Percentiles rank a stretch among this genome's conserved stretches.
Evolutionary conservation across 768 basidiomycete genomes (phyloP).

Genomic region (Nidula microcarpa): DNA sequence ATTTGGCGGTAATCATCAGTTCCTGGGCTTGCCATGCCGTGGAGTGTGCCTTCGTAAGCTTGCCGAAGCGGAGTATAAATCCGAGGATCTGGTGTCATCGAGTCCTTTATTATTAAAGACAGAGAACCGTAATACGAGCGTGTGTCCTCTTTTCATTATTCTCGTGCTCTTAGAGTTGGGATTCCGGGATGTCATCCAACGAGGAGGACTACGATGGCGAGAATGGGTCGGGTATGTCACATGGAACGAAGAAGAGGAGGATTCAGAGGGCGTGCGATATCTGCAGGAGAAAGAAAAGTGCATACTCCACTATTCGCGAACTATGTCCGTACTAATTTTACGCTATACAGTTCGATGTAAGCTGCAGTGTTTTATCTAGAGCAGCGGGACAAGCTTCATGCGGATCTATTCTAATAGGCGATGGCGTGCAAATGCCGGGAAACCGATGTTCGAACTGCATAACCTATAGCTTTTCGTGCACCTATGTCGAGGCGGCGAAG

Average conservation of each 20-base stretch:
- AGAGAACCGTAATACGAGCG: too few species aligned
- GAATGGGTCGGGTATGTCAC: slow-evolving; percentile 14
- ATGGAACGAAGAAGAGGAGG: slow-evolving; percentile 60
- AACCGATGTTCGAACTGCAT: slow-evolving; percentile 69
- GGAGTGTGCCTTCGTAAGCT: too few species aligned
- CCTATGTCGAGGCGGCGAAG: slow-evolving; percentile 68
- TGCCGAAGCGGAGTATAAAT: too few species aligned
- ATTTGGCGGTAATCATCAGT: too few species aligned
- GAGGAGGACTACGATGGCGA: slow-evolving; percentile 56
- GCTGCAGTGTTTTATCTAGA: slow-evolving; percentile 8
- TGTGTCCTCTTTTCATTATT: too few species aligned
- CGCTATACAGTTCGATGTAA: slow-evolving; percentile 57
- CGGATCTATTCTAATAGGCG: slow-evolving; percentile 33
- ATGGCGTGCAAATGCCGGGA: slow-evolving; percentile 68
- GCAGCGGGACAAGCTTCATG: too few species aligned
- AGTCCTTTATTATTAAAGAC: too few species aligned
- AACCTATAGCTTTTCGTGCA: slow-evolving; percentile 61
- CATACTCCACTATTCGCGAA: slow-evolving; percentile 13
- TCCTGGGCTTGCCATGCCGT: too few species aligned
- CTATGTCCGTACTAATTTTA: background rate
- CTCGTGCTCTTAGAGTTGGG: too few species aligned
- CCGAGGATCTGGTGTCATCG: too few species aligned
- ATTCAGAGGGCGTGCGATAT: slow-evolving; percentile 81
- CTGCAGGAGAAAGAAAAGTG: slow-evolving; percentile 82
- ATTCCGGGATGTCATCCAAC: slow-evolving; percentile 22